These are phyloP conservation scores for Coemansia guatemalensis DNA, from an alignment of 192 early-diverging fungal genomes.

Conservation along the genomic window DNA sequence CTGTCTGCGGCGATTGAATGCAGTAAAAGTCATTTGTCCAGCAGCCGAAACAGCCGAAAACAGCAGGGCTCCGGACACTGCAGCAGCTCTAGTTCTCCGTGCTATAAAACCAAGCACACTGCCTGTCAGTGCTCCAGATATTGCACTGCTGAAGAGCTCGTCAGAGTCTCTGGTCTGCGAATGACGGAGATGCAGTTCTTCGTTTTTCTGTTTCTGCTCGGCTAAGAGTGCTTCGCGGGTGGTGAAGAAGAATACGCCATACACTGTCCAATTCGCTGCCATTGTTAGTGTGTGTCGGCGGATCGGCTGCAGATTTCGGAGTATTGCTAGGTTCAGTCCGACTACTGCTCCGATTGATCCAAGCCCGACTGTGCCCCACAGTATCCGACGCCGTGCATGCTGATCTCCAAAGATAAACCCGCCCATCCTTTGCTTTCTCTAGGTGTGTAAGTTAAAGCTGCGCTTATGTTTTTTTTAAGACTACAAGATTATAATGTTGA, in stretches of 20 bases:
- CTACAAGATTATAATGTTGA: no score
- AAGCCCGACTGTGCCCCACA: slow-evolving; percentile 31
- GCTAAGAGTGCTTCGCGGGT: slow-evolving; percentile 62
- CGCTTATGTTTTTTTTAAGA: no score
- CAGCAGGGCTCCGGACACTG: slow-evolving; percentile 57
- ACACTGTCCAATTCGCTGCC: slow-evolving; percentile 46
- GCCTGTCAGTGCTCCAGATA: slow-evolving; percentile 63
- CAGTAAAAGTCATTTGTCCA: slow-evolving; percentile 52
- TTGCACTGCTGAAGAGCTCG: slow-evolving; percentile 61
- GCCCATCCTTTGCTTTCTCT: background rate
- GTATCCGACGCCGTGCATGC: slow-evolving; percentile 28
- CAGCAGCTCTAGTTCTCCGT: slow-evolving; percentile 55
- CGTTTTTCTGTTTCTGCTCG: slow-evolving; percentile 57
- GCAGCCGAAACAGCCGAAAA: slow-evolving; percentile 56
- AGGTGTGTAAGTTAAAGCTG: no score
- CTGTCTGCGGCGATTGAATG: slow-evolving; percentile 55
- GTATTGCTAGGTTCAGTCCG: slow-evolving; percentile 45
- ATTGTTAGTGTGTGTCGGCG: slow-evolving; percentile 31
- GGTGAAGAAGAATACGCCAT: slow-evolving; percentile 37
- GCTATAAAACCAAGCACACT: slow-evolving; percentile 55
- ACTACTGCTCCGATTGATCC: slow-evolving; percentile 25
- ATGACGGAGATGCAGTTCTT: slow-evolving; percentile 54
- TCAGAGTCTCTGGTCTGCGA: slow-evolving; percentile 63
- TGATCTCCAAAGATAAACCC: slow-evolving; percentile 14
- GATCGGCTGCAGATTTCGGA: slow-evolving; percentile 48